Evolutionary conservation across 768 basidiomycete species (phyloP).

Genomic region (Pulveroboletus sp.): DNA sequence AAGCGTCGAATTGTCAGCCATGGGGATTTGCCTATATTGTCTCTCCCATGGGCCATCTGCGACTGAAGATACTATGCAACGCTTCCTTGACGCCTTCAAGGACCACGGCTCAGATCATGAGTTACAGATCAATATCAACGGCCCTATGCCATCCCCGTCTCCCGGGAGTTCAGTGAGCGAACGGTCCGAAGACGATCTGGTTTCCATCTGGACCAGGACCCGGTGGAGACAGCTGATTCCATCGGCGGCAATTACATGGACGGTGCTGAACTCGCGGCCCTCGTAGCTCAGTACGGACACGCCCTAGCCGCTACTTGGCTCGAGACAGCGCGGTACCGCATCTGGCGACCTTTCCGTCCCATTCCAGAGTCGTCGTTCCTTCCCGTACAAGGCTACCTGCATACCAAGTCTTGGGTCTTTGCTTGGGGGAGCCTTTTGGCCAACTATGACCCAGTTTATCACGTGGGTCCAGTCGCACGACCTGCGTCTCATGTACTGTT

Average conservation of each 20-base stretch:
- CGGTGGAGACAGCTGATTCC: slow-evolving; percentile 8
- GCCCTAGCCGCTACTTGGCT: slow-evolving; percentile 69
- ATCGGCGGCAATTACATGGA: slow-evolving; percentile 5
- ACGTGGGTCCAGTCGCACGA: slow-evolving; percentile 39
- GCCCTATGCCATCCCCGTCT: background rate
- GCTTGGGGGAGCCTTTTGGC: slow-evolving; percentile 64
- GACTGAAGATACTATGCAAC: background rate
- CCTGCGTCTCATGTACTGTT: slow-evolving; percentile 56
- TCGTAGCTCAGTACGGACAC: slow-evolving; percentile 56
- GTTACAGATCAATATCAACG: background rate
- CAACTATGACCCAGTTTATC: slow-evolving; percentile 40
- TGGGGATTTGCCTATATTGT: background rate
- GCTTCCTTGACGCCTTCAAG: background rate
- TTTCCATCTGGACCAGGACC: slow-evolving; percentile 1
- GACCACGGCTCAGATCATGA: background rate
- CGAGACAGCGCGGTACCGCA: slow-evolving; percentile 49
- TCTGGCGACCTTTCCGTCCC: slow-evolving; percentile 38
- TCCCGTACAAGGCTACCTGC: no score
- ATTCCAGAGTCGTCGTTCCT: slow-evolving; percentile 35
- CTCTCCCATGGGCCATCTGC: background rate
- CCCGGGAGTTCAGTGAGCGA: background rate
- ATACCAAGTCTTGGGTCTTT: slow-evolving; percentile 47
- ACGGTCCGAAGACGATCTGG: background rate
- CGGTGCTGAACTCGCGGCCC: slow-evolving; percentile 35
- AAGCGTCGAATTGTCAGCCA: background rate